Base-by-base conservation (phyloP, 2,329 filamentous ascomycete species). In the Arthroderma uncinatum region DNA sequence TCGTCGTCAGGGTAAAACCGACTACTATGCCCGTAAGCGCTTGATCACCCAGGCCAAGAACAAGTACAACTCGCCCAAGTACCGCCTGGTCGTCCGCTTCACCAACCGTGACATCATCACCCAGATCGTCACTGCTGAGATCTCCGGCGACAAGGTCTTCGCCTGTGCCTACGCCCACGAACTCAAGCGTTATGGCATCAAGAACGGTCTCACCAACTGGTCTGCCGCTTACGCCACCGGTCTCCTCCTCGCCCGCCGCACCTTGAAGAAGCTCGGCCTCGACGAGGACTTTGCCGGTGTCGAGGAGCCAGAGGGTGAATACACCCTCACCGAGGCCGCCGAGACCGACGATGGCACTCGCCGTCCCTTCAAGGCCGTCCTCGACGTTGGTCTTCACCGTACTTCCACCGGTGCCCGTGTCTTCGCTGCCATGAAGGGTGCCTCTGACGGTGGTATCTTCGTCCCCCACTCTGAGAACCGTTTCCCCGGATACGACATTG, bases 11-110 rank as follows among this genome's bases (percentile, higher is more conserved):
- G 93, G 93, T 76, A 98, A 98, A 88, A 98, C 93, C 81, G 93
- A 98, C 78, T 98, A 98, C 89, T 97, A 96, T 78, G 93, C 93
- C 75, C 92, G 93, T 78, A 97, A 97, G 89, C 87, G 93, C 74
- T 84, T 98, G 78, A 93, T 97, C 83, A 91, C 89, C 82, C 93
- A 98, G 84, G 93, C 93, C 81, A 98, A 97, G 89, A 98, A 98
- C 89, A 98, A 98, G 87, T 98, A 97, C 87, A 95, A 95, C 81
- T 87, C 93, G 64, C 93, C 93, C 79, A 98, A 98, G 85, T 97
- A 98, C 87, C 89, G 93, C 74, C 87, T 98, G 73, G 93, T 98
- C 67, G 89, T 98, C 75, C 93, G 93, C 77, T 95, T 95, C 87
- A 94, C 89, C 83, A 95, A 97, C 87, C 89, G 90, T 79, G 92